Percentiles rank a stretch among this genome's conserved stretches.
Conservation (phyloP, 441 rosid species). For the Erodium texanum region DNA sequence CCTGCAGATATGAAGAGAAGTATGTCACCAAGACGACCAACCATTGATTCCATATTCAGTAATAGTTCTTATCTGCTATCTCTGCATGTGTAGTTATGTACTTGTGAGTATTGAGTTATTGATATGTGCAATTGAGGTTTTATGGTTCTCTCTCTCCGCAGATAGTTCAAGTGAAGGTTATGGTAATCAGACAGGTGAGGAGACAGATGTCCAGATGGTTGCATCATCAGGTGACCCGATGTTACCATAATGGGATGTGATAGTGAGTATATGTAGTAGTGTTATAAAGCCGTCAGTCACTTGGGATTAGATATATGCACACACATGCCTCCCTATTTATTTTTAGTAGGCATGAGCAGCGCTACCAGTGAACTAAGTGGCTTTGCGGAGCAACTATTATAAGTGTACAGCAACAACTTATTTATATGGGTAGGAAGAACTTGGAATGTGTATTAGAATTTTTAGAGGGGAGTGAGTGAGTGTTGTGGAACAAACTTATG, state of each 20-base stretch:
- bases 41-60: slow-evolving; percentile 44
- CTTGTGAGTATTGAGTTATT: slow-evolving; percentile 8
- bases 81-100: neutral
- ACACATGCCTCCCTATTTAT: slow-evolving; percentile 18
- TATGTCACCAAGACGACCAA: slow-evolving; percentile 35
- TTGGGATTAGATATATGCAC: slow-evolving; percentile 11
- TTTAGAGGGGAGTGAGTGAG: slow-evolving; percentile 29
- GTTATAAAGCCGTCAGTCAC: slow-evolving; percentile 13
- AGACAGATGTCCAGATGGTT: slow-evolving; percentile 52
- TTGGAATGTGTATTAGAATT: slow-evolving; percentile 37
- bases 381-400: slow-evolving; percentile 23
- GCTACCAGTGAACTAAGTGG: slow-evolving; percentile 9
- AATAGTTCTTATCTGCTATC: slow-evolving; percentile 14
- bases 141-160: slow-evolving; percentile 20
- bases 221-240: slow-evolving; percentile 64
- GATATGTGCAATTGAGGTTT: neutral
- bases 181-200: slow-evolving; percentile 37
- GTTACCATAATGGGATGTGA: slow-evolving; percentile 32
- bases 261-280: slow-evolving; percentile 1
- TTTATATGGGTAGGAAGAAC: slow-evolving; percentile 17
- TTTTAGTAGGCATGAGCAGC: slow-evolving; percentile 13
- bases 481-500: slow-evolving; percentile 19
- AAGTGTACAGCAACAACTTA: slow-evolving; percentile 31
- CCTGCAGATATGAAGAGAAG: slow-evolving; percentile 38
- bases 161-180: slow-evolving; percentile 53